These are phyloP conservation scores for Heimioporus sp. DNA, from an alignment of 768 basidiomycete species.

Conservation along the genomic window DNA sequence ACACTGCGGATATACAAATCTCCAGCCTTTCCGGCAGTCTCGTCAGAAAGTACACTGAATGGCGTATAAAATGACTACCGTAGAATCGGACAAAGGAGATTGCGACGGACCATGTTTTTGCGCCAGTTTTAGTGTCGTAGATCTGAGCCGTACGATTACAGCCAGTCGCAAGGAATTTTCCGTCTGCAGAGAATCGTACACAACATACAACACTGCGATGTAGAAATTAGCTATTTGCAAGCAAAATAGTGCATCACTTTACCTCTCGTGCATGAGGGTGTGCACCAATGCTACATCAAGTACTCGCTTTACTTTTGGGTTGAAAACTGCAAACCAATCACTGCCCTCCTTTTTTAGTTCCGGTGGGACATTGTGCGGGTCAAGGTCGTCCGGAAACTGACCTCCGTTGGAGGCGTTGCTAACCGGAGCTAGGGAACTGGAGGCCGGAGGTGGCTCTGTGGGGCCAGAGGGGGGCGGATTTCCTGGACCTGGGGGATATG, in stretches of 20 bases:
- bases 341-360: slow-evolving; percentile 58
- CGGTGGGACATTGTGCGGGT: slow-evolving; percentile 32
- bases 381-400: slow-evolving; percentile 35
- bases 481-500: slow-evolving; percentile 31
- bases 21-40: slow-evolving; percentile 64
- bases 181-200: slow-evolving; percentile 92
- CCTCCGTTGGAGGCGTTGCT: slow-evolving; percentile 27
- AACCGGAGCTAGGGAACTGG: slow-evolving; percentile 24
- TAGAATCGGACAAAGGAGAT: background rate
- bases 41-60: slow-evolving; percentile 72
- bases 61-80: slow-evolving; percentile 9
- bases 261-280: slow-evolving; percentile 91
- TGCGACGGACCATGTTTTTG: slow-evolving; percentile 70
- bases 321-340: slow-evolving; percentile 91
- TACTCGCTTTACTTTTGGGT: slow-evolving; percentile 71
- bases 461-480: slow-evolving; percentile 32
- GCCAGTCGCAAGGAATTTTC: slow-evolving; percentile 89
- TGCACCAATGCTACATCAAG: slow-evolving; percentile 82
- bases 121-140: slow-evolving; percentile 86
- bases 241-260: slow-evolving; percentile 15
- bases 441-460: slow-evolving; percentile 22
- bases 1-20: slow-evolving; percentile 91
- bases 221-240: slow-evolving; percentile 7
- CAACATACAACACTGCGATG: slow-evolving; percentile 74
- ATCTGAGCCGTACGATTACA: slow-evolving; percentile 97